These are phyloP conservation scores for Diospyros lotus DNA, from an alignment of 148 eudicot genomes.

Conservation along the genomic window DNA sequence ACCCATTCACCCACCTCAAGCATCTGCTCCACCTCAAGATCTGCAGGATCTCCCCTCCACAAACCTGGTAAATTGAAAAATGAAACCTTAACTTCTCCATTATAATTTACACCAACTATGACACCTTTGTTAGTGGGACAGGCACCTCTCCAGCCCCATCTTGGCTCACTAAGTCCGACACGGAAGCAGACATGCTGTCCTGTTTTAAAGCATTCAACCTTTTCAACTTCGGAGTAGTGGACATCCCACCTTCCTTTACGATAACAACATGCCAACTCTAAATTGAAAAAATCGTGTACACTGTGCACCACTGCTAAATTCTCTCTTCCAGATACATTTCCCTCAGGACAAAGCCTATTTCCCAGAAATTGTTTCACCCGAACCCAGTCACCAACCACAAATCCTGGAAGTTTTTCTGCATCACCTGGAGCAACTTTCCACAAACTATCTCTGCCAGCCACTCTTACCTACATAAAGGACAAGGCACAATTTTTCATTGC, in stretches of 20 bases:
- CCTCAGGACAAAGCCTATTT: constrained; percentile 76
- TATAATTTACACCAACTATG: constrained; percentile 63
- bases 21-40: constrained; percentile 59
- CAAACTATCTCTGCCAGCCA: constrained; percentile 65
- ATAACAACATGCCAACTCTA: constrained; percentile 82
- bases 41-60: constrained; percentile 89
- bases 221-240: constrained; percentile 79
- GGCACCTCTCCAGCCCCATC: constrained; percentile 96
- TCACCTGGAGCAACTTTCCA: constrained; percentile 96
- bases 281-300: constrained; percentile 73
- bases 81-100: constrained; percentile 75
- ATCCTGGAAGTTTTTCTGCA: constrained; percentile 75
- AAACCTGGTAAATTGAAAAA: constrained; percentile 59
- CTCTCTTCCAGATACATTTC: constrained; percentile 68
- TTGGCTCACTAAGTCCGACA: constrained; percentile 67
- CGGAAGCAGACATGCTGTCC: constrained; percentile 82
- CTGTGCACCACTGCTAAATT: constrained; percentile 81
- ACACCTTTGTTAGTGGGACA: constrained; percentile 63
- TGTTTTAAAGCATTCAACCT: constrained; percentile 56
- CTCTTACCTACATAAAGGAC: constrained; percentile 46
- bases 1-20: constrained; percentile 91
- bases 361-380: constrained; percentile 77
- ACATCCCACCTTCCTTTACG: constrained; percentile 65
- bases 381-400: constrained; percentile 98
- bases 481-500: neutral